These are phyloP conservation scores for Nidula microcarpa DNA, from an alignment of 768 basidiomycete genomes.

Conservation along the genomic window DNA sequence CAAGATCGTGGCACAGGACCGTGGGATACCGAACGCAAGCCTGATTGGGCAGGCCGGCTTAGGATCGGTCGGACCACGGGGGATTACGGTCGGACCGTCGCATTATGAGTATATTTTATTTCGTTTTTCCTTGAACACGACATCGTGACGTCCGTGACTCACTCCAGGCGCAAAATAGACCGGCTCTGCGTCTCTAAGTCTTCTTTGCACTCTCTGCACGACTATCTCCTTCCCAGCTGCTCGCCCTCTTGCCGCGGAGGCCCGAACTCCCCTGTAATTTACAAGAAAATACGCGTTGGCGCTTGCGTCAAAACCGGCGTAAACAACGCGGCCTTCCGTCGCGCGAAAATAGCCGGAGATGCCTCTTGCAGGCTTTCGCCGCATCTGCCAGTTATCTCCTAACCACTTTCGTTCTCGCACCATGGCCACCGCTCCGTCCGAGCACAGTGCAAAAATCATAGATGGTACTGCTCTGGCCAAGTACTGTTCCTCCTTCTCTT, in stretches of 20 bases:
- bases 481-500: constrained; percentile 35
- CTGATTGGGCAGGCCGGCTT: no score
- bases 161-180: background rate
- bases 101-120: background rate
- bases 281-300: background rate
- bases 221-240: no score
- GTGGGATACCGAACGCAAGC: no score
- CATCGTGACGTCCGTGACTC: background rate
- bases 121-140: background rate
- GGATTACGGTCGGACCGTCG: no score
- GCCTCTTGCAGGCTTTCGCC: constrained; percentile 12
- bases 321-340: constrained; percentile 12
- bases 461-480: constrained; percentile 85
- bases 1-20: no score
- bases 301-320: constrained; percentile 1
- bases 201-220: background rate
- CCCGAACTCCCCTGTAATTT: no score
- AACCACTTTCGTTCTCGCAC: constrained; percentile 24
- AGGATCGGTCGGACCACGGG: no score
- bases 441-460: constrained; percentile 49
- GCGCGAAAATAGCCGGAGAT: constrained; percentile 8
- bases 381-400: constrained; percentile 27
- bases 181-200: background rate
- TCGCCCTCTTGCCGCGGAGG: background rate
- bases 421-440: constrained; percentile 28